phyloP scores from a whole-genome alignment of 306 rosid species.

The Sicyos edulis region DNA sequence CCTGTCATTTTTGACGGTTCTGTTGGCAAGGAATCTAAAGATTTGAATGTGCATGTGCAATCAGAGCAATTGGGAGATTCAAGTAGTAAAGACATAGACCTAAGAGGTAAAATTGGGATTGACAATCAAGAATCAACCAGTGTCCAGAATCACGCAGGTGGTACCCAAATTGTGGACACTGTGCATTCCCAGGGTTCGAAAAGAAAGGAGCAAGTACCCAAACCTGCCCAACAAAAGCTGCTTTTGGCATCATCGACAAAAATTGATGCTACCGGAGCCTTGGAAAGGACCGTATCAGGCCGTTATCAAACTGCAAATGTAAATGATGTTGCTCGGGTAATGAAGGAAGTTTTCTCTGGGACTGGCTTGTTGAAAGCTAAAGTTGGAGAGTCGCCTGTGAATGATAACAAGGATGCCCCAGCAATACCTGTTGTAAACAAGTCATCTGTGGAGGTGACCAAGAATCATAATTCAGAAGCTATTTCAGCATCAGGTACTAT shows the following conservation, averaged over 20 bases:
- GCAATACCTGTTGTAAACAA: conserved; percentile 30
- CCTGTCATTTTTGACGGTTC: conserved; percentile 37
- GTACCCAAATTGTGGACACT: conserved; percentile 44
- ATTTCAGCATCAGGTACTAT: conserved; percentile 24
- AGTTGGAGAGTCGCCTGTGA: conserved; percentile 43
- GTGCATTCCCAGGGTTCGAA: conserved; percentile 48
- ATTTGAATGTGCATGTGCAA: conserved; percentile 43
- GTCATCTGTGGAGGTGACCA: conserved; percentile 32
- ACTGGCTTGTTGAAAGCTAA: conserved; percentile 61
- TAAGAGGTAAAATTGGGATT: conserved; percentile 35
- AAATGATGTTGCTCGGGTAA: conserved; percentile 95
- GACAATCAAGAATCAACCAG: conserved; percentile 36
- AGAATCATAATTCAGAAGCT: conserved; percentile 31
- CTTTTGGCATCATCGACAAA: conserved; percentile 34
- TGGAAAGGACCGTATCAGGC: conserved; percentile 57
- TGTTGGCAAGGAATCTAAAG: conserved; percentile 35
- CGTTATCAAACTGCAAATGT: conserved; percentile 63
- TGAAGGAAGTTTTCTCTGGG: conserved; percentile 97
- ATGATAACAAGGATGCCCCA: conserved; percentile 43
- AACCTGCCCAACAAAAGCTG: conserved; percentile 51
- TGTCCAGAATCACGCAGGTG: conserved; percentile 40
- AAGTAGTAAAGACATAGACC: conserved; percentile 34
- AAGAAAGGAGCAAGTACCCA: conserved; percentile 55
- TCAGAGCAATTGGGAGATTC: conserved; percentile 38
- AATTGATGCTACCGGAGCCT: conserved; percentile 51